Base-by-base conservation (phyloP, 441 rosid species). In the Populus hybrid region DNA sequence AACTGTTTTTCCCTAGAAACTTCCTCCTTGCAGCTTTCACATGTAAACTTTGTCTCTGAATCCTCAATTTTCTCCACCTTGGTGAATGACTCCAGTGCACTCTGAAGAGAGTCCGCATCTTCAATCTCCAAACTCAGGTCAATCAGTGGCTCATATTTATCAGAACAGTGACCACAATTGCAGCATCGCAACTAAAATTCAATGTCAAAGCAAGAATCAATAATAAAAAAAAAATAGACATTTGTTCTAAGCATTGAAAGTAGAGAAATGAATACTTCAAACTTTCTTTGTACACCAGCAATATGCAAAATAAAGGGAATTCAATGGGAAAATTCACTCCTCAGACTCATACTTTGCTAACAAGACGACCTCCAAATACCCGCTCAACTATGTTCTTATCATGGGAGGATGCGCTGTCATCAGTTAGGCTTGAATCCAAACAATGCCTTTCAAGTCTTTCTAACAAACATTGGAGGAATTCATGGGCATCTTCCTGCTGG, bases 401-500 rank as follows among this genome's bases (percentile, higher is more conserved):
- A 67, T 77, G 80, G 59, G 88, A 78, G 54, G 86, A 72, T 70
- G 75, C 64, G 76, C 42, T 8, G 32, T 68, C 80, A 76, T 50
- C 81, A 42, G 10, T 70, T 59, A 72, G 69, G 78, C 70, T 79
- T 21, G 82, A 80, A 76, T 85, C 80, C 72, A 88, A 75, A 84
- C 89, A 87, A 38, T 93, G 88, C 68, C 79, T 85, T 77, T 91
- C 95, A 16, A 93, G 86, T 84, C 85, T 89, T 80, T 90, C 95
- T 79, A 93, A 80, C 80, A 93, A 81, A 64, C 90, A 87, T 12
- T 91, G 95, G 40, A 90, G 89, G 70, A 90, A 92, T 82, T 93
- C 98, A 74, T 93, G 98, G 12, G 98, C 98, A 74, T 93, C 98
- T 84, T 93, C 94, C 87, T 92, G 98, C 74, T 90, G 93, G 72